Evolutionary conservation across 2,329 filamentous ascomycete genomes (phyloP), one percentile per base, ranked within the genome.

Genomic region (Fusarium keratoplasticum): DNA sequence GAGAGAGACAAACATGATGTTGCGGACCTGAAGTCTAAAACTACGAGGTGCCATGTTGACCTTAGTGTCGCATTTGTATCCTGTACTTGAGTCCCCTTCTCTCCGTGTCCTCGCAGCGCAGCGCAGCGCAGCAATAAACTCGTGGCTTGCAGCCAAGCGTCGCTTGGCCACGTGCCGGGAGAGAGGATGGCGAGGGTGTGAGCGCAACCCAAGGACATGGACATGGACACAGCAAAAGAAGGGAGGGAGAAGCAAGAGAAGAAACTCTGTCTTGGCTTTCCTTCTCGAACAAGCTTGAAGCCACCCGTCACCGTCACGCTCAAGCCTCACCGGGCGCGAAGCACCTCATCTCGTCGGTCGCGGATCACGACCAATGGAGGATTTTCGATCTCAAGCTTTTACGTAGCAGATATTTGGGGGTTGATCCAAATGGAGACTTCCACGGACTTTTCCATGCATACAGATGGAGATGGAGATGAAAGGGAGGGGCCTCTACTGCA

Each of bases 151-250:
- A 67, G 63, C 50, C 60, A 57, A 67, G 74, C 72, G 73, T 65
- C 71, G n/a, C 47, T 62, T 64, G 31, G 69, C 75, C 75, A 77
- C 75, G 75, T 77, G 75, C 75, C 20, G 25, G 44, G n/a, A 31
- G 20, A 57, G 55, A 4, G 25, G 25, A 71, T 42, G 47, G 61
- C 55, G 71, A 44, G 75, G 74, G 74, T 42, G 57, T 70, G 67
- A 62, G 55, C 52, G 40, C 44, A 61, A 72, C 31, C 29, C 31
- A 47, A 47, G 22, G 42, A 47, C 22, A 27, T 47, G 22, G 42
- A 25, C 31, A 22, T 55, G 52, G 52, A n/a, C 16, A 54, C 5
- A 25, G 44, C 44, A 16, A 52, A 29, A 11, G 25, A 29, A 50
- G 25, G 27, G 25, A 52, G 20, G 40, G 22, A 27, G 22, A 29